Conservation (phyloP, 1,284 basidiomycete species). For the Pseudozyma pruni region DNA sequence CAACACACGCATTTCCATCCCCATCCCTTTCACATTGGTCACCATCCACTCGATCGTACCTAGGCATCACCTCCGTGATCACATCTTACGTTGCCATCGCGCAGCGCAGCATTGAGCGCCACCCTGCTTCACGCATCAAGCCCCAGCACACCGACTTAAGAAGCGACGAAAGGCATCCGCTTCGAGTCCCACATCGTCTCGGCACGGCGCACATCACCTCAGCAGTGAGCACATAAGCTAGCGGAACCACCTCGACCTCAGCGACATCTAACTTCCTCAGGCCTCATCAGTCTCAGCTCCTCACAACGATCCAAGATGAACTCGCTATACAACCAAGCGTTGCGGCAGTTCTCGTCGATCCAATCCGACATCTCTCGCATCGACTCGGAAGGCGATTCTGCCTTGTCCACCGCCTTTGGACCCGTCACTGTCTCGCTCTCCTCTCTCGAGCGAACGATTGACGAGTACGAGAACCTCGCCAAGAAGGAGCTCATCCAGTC, state of each 20-base stretch:
- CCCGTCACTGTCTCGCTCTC: conserved; percentile 59
- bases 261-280: no score
- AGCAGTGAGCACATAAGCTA: no score
- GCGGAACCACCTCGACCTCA: no score
- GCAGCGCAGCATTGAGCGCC: background rate
- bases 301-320: conserved; percentile 43
- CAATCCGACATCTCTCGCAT: conserved; percentile 61
- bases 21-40: conserved; percentile 1
- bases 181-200: no score
- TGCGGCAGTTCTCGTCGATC: conserved; percentile 64
- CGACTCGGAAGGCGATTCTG: conserved; percentile 35
- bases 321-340: conserved; percentile 65
- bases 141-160: no score
- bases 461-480: conserved; percentile 66
- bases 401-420: conserved; percentile 35
- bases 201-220: no score
- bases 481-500: conserved; percentile 62
- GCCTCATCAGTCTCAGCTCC: no score
- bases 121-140: no score
- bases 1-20: conserved; percentile 5
- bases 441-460: conserved; percentile 62
- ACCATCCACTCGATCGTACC: background rate
- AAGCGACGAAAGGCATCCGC: no score
- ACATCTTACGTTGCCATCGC: background rate
- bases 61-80: background rate